Conservation (phyloP, 306 rosid species). For the Cicer yamashitae region DNA sequence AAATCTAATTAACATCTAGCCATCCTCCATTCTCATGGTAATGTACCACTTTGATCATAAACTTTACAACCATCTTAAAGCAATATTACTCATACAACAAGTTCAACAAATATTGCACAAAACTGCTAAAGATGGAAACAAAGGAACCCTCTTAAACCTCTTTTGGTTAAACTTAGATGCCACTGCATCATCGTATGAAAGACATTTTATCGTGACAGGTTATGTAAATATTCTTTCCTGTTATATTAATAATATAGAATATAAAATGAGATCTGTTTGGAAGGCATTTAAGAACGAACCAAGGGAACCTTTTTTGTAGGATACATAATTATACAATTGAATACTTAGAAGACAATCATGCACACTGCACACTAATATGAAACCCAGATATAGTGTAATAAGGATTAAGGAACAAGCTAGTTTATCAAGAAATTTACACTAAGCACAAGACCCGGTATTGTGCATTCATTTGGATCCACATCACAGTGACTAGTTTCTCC, state of each 20-base stretch:
- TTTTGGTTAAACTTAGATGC: constrained; percentile 4
- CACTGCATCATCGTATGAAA: constrained; percentile 8
- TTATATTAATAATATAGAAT: neutral
- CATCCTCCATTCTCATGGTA: constrained; percentile 6
- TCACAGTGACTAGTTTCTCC: neutral
- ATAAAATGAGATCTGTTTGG: neutral
- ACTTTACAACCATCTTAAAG: constrained; percentile 12
- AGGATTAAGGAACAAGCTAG: too few species aligned
- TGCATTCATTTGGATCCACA: too few species aligned
- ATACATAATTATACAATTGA: neutral
- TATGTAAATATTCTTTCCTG: too few species aligned
- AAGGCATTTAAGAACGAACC: constrained; percentile 14
- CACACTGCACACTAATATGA: neutral
- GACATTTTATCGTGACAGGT: neutral
- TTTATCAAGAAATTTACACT: too few species aligned
- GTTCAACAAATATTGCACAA: constrained; percentile 6
- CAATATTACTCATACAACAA: constrained; percentile 28
- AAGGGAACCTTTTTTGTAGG: neutral
- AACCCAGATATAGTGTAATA: neutral
- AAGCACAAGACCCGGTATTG: too few species aligned
- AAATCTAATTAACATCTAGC: neutral
- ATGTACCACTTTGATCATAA: constrained; percentile 8
- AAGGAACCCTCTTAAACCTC: neutral
- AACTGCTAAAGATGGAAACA: constrained; percentile 10
- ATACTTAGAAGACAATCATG: too few species aligned